Base-by-base conservation (phyloP, 805 yeast species). In the Suhomyces sp. region DNA sequence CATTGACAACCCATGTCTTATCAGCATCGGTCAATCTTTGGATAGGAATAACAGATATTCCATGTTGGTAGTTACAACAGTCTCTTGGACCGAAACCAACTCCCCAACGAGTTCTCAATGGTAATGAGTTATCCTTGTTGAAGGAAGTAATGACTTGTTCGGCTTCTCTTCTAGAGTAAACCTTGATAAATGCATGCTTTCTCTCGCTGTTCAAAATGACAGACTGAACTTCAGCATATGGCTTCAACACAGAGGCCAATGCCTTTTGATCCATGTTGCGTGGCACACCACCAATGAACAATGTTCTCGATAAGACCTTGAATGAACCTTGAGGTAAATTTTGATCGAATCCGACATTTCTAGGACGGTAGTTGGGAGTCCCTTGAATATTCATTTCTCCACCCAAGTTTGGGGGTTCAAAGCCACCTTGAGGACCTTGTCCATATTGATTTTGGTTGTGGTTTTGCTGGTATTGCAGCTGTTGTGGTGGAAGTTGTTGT, bases 21-120 rank as follows among this genome's bases (percentile, higher is more conserved):
- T 93, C 98, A 14, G 97, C 96, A 40, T 93, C 98, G 0, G 98
- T 93, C 48, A 93, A 72, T 51, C 96, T 77, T 40, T 76, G 77
- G 32, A 93, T 65, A 11, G 98, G 96, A 42, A 93, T 88, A 23
- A 88, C 76, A 41, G 95, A 83, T 24, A 82, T 73, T 43, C 98
- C 98, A 39, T 82, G 82, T 54, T 82, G 90, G 62, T 93, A 93
- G 62, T 93, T 95, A 59, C 96, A 87, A 68, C 98, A 91, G 60
- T 93, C 98, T 68, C 98, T 79, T 36, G 98, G 98, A 4, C 98
- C 98, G 54, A 85, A 93, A 1, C 98, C 98, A 43, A 93, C 98
- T 47, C 98, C 98, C 98, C 98, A 93, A 56, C 96, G 76, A 4
- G 95, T 86, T 63, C 98, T 77, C 48, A 93, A 68, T 47, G 77